These are phyloP conservation scores for Aspergillus bertholletiae DNA, from an alignment of 495 filamentous ascomycete species.

Conservation along the genomic window DNA sequence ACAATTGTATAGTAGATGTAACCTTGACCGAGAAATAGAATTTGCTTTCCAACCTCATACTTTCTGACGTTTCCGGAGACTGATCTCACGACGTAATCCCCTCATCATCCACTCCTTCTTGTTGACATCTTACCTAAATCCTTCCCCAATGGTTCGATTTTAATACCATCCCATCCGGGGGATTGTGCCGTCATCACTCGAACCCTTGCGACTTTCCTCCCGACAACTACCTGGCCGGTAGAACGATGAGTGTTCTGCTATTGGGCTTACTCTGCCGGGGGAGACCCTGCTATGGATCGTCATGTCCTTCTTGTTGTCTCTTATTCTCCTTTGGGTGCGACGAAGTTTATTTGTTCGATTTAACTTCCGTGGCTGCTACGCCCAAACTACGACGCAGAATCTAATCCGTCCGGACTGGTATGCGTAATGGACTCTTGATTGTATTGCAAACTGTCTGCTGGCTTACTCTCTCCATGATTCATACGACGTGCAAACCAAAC, in stretches of 20 bases:
- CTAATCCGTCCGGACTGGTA: neutral
- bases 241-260: too few species aligned
- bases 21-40: neutral
- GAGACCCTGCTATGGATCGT: too few species aligned
- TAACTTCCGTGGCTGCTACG: neutral
- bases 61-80: neutral
- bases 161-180: neutral
- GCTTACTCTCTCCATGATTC: constrained; percentile 1
- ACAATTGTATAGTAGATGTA: neutral
- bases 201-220: too few species aligned
- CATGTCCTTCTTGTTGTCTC: too few species aligned
- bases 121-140: too few species aligned
- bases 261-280: too few species aligned
- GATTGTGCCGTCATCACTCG: constrained; percentile 7
- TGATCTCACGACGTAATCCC: neutral
- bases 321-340: neutral
- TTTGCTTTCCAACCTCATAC: neutral
- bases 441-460: neutral
- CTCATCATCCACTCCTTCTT: neutral
- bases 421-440: too few species aligned
- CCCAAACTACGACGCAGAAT: neutral
- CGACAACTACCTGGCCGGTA: too few species aligned
- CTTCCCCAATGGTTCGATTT: too few species aligned
- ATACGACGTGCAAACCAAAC: neutral
- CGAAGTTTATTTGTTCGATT: too few species aligned